Evolutionary conservation across 108 stramenopile genomes (phyloP), one percentile per base, ranked within the genome.

Genomic region (Cyclotella sp.): DNA sequence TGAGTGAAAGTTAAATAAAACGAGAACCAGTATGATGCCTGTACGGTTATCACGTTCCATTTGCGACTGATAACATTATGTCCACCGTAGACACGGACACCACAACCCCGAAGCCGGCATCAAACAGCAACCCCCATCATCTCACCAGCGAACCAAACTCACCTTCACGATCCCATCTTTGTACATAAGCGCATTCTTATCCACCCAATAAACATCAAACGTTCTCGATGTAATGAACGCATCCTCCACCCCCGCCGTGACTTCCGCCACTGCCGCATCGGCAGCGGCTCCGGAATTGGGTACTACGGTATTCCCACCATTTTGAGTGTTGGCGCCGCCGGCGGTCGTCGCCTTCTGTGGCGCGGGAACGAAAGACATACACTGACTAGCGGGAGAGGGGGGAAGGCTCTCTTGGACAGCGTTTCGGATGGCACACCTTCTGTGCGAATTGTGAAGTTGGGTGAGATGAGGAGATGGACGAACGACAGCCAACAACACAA

Each of bases 351-450:
- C 89, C 89, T 90, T 88, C 88, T 91, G 89, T 63, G 93, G 91
- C 73, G 85, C 84, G 82, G 93, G 93, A 83, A 92, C 91, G 85
- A 95, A 95, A 89, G 93, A 95, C 93, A 95, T 95, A 88, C 86
- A 95, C 90, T 88, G 42, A 42, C 21, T 18, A 15, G 24, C 9
- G 24, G 60, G 28, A 52, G 24, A 29, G 44, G 58, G 15, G 59
- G 47, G 69, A 21, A 34, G 11, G 29, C 34, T 34, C 34, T 61
- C 30, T 61, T 30, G 60, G 60, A 34, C 2, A 6, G 34, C 34
- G 34, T 34, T 34, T 2, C 4, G 6, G 34, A 34, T 34, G 34
- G 34, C 34, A 34, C 34, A 34, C 34, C 6, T 34, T 6, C 34
- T 2, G 34, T 34, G 34, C 34, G 34, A 34, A 34, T 34, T 34